phyloP scores from a whole-genome alignment of 495 filamentous ascomycete species.

The Penicillium argentinense region DNA sequence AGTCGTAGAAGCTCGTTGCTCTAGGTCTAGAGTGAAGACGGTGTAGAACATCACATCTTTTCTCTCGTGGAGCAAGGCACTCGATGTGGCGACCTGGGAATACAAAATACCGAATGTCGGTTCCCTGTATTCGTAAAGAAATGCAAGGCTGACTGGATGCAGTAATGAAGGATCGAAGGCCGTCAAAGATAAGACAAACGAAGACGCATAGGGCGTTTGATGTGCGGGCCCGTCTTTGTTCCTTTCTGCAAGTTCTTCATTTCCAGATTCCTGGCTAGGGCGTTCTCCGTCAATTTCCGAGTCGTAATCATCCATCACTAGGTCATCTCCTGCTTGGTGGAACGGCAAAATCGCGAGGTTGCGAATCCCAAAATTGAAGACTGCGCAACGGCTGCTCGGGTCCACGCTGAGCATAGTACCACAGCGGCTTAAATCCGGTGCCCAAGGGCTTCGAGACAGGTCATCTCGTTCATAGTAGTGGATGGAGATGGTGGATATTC shows the following conservation, averaged over 20 bases:
- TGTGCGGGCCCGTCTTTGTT: constrained; percentile 54
- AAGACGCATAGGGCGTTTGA: constrained; percentile 81
- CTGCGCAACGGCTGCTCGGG: constrained; percentile 87
- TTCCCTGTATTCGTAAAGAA: constrained; percentile 95
- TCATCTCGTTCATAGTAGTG: constrained; percentile 98
- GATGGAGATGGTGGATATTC: constrained; percentile 83
- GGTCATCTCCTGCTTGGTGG: constrained; percentile 77
- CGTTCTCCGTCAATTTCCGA: constrained; percentile 65
- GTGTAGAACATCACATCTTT: constrained; percentile 85
- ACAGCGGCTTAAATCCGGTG: constrained; percentile 63
- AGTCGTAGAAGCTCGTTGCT: constrained; percentile 90
- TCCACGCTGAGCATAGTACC: constrained; percentile 82
- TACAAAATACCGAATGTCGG: constrained; percentile 95
- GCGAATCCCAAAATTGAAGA: constrained; percentile 83
- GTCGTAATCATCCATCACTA: constrained; percentile 89
- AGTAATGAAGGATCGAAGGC: constrained; percentile 82
- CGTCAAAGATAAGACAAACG: constrained; percentile 84
- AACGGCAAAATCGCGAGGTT: constrained; percentile 95
- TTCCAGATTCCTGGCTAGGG: constrained; percentile 15
- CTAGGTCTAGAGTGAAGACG: constrained; percentile 92
- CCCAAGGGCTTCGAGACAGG: constrained; percentile 71
- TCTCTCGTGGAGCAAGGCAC: constrained; percentile 69
- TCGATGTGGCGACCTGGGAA: constrained; percentile 67
- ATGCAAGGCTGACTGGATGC: constrained; percentile 87
- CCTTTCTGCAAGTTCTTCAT: constrained; percentile 22